Conservation (phyloP, 2,329 filamentous ascomycete genomes). For the Colletotrichum gloeosporioides region DNA sequence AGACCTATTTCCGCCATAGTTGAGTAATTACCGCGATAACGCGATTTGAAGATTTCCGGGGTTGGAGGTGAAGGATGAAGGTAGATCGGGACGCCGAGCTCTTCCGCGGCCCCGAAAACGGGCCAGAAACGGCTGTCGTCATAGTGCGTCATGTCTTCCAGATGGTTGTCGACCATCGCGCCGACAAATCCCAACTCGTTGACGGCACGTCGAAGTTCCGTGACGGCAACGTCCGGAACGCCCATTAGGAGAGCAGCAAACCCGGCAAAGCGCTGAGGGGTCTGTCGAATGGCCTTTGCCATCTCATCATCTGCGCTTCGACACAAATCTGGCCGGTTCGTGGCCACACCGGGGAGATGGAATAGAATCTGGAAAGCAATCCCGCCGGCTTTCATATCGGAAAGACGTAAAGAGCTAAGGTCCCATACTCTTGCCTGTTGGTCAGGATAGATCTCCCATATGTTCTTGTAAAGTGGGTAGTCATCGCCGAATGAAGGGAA, state of each 20-base stretch:
- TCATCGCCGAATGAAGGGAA: neutral
- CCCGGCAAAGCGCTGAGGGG: neutral
- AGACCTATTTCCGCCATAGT: neutral
- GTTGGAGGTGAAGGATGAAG: neutral
- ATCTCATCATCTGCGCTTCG: neutral
- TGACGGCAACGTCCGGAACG: rapidly evolving
- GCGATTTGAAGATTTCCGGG: rapidly evolving
- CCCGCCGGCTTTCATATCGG: neutral
- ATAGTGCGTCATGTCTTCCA: neutral
- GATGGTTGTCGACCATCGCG: neutral
- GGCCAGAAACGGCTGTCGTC: neutral
- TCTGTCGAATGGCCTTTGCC: neutral
- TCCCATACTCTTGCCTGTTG: neutral
- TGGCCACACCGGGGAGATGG: rapidly evolving
- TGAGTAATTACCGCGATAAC: neutral
- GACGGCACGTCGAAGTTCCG: neutral
- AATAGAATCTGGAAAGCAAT: neutral
- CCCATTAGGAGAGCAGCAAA: neutral
- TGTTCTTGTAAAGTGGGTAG: neutral
- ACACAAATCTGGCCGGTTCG: neutral
- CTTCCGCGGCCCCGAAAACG: neutral
- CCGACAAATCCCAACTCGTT: neutral
- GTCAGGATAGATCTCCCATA: neutral
- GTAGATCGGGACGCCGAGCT: neutral
- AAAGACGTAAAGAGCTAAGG: neutral